Evolutionary conservation across 2,329 filamentous ascomycete species (phyloP), one percentile per base, ranked within the genome.

Genomic region (Colletotrichum sp.): DNA sequence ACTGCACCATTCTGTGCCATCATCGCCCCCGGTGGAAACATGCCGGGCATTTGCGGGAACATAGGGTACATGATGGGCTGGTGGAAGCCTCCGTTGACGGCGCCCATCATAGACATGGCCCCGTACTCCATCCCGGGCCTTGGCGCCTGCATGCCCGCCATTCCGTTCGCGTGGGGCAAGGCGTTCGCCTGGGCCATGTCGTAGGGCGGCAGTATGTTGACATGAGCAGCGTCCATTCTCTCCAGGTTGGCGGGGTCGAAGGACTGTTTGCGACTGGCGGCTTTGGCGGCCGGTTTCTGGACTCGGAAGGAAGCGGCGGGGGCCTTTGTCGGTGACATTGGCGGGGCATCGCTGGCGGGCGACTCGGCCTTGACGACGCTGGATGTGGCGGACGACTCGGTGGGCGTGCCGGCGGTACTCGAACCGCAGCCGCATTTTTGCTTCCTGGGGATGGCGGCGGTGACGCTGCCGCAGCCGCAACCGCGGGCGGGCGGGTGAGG

Each of bases 401-500:
- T 77, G 13, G 71, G 60, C 13, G 75, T 75, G 5, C 81, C 68
- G 36, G 80, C 79, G 48, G 78, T 77, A 65, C 79, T 80, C 69
- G 82, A 81, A 8, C 88, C 87, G 79, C 91, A 93, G 52, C 84
- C 84, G 71, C 91, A 93, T 70, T 88, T 88, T 75, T 91, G 88
- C 77, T 90, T 90, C 78, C 89, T 88, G 2, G 91, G 91, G 72
- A 93, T 91, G 9, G 91, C 91, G 39, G 91, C 91, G 18, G 92
- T 93, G n/a, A 94, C 88, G 75, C 89, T 89, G 59, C 89, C 89
- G 81, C 91, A 94, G 39, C 88, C 88, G 82, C 93, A 95, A n/a
- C 85, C 84, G 55, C 90, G 90, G 67, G 91, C 91, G 34, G 89
- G 87, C 8, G 92, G 90, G 79, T 95, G 93, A 70, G 93, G 93